These are phyloP conservation scores for Colletotrichum acutatum DNA, from an alignment of 2,329 filamentous ascomycete genomes.

Conservation along the genomic window DNA sequence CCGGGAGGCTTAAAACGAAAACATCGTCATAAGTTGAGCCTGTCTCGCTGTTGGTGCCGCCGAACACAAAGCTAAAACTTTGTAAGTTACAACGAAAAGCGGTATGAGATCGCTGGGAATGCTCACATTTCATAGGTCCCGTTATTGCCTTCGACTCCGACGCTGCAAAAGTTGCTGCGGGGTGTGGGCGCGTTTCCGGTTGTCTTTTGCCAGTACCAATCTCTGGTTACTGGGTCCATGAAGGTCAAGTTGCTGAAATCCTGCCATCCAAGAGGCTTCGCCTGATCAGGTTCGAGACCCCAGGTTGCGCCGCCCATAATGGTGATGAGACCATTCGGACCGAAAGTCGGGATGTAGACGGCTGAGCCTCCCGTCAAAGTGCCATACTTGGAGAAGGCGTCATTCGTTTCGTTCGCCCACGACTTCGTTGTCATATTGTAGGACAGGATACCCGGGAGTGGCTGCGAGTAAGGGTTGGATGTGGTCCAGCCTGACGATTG, in stretches of 20 bases:
- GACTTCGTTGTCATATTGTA: conserved; percentile 30
- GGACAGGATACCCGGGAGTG: conserved; percentile 9
- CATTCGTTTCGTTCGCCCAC: conserved; percentile 27
- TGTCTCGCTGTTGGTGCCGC: conserved; percentile 17
- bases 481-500: conserved; percentile 14
- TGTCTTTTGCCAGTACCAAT: conserved; percentile 30
- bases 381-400: conserved; percentile 16
- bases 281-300: neutral
- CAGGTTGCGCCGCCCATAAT: conserved; percentile 25
- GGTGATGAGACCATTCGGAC: conserved; percentile 21
- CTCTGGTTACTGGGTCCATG: conserved; percentile 26
- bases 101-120: neutral
- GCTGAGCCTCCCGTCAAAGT: conserved; percentile 22
- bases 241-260: conserved; percentile 35
- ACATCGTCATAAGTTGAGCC: conserved; percentile 19
- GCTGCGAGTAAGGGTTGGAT: neutral
- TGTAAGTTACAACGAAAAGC: neutral
- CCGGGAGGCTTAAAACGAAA: conserved; percentile 32
- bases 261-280: neutral
- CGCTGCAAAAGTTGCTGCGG: conserved; percentile 17
- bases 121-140: conserved; percentile 35
- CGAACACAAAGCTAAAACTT: conserved; percentile 30
- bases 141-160: conserved; percentile 18
- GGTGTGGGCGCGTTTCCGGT: conserved; percentile 24
- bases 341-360: conserved; percentile 26